Conservation (phyloP, 805 yeast genomes). For the Wickerhamomyces tratensis region DNA sequence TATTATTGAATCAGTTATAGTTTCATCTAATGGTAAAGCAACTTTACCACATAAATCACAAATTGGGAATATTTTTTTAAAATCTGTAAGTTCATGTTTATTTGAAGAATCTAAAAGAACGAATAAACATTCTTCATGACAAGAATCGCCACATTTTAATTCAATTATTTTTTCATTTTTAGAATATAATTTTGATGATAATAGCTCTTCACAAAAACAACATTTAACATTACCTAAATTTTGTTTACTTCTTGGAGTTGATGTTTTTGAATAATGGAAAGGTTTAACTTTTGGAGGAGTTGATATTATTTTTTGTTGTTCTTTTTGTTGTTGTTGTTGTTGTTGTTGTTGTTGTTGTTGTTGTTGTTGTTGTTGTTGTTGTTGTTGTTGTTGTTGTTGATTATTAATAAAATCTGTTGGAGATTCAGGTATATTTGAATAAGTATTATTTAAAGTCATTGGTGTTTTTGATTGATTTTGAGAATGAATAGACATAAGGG, state of each 20-base stretch:
- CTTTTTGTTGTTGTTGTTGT: too few relatives aligned
- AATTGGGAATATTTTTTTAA: conserved; percentile 12
- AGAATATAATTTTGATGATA: conserved; percentile 24
- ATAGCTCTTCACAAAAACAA: conserved; percentile 33
- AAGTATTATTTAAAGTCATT: too few relatives aligned
- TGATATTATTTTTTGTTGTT: not conserved
- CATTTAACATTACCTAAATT: conserved; percentile 19
- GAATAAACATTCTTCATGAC: conserved; percentile 36
- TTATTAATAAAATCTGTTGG: too few relatives aligned
- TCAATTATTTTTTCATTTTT: conserved; percentile 26
- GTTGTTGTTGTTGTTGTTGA: too few relatives aligned
- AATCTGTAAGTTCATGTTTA: conserved; percentile 1
- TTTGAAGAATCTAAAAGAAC: conserved; percentile 7
- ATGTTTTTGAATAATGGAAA: conserved; percentile 6
- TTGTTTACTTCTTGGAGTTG: conserved; percentile 9
- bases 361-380: too few relatives aligned
- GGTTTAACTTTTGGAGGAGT: conserved; percentile 13
- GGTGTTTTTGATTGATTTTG: not conserved
- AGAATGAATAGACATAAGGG: not conserved
- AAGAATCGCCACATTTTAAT: conserved; percentile 32
- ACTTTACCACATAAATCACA: conserved; percentile 12
- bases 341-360: too few relatives aligned
- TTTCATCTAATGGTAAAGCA: conserved; percentile 15
- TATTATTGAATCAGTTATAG: conserved; percentile 8
- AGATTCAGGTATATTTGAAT: too few relatives aligned